These are phyloP conservation scores for Pseudogymnoascus verrucosus DNA, from an alignment of 2,329 filamentous ascomycete species.

Conservation along the genomic window DNA sequence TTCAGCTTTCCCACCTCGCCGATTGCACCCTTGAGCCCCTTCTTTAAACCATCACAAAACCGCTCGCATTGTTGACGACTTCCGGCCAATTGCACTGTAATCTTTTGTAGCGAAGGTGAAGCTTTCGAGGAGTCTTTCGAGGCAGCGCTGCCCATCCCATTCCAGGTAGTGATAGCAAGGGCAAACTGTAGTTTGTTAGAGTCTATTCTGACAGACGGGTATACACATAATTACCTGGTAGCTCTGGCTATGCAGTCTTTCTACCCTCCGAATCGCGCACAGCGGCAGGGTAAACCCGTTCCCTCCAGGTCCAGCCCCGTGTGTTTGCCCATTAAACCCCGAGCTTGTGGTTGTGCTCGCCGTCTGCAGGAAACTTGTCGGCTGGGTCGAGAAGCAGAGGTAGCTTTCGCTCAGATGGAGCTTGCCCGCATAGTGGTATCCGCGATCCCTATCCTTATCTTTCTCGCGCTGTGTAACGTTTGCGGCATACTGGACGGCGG, in stretches of 20 bases:
- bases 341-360: constrained; percentile 74
- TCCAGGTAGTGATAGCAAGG: constrained; percentile 92
- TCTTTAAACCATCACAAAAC: constrained; percentile 94
- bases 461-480: constrained; percentile 64
- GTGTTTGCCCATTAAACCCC: constrained; percentile 83
- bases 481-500: constrained; percentile 35
- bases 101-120: constrained; percentile 60
- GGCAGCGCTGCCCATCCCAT: constrained; percentile 52
- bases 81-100: constrained; percentile 85
- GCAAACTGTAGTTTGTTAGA: constrained; percentile 55
- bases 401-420: constrained; percentile 91
- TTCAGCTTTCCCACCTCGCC: constrained; percentile 82
- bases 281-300: constrained; percentile 95
- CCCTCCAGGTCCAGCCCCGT: constrained; percentile 83
- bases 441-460: constrained; percentile 55
- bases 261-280: constrained; percentile 83
- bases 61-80: constrained; percentile 84
- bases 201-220: constrained; percentile 13
- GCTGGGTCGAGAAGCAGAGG: constrained; percentile 92
- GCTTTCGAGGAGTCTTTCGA: constrained; percentile 39
- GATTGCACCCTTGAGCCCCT: constrained; percentile 76
- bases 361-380: constrained; percentile 74
- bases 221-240: constrained; percentile 50
- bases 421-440: constrained; percentile 85
- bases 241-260: constrained; percentile 85